Evolutionary conservation across 139 green algal genomes (phyloP), one percentile per base, ranked within the genome.

Genomic region (Closterium sp.): DNA sequence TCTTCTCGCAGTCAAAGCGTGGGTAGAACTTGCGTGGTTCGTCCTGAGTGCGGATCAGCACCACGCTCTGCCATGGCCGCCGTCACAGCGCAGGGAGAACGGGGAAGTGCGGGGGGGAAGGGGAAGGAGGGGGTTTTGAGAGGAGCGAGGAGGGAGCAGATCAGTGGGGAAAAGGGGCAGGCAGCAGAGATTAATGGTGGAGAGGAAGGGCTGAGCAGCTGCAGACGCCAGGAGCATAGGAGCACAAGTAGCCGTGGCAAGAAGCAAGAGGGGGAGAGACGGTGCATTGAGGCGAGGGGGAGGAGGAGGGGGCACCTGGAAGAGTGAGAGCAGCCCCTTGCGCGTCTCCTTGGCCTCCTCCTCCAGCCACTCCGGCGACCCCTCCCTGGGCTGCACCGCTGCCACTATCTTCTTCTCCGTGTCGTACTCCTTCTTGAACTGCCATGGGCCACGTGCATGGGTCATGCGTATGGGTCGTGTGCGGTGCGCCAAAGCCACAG

Each of bases 1-100:
- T 98, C 66, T 94, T 85, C 43, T 95, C 94, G 23, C 98, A 91
- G 84, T 94, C 89, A 91, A 99, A 97, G 88, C 97, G 84, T n/a
- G 95, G 95, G 89, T 96, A 93, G 88, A 96, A 95, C 38, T 85
- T 85, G 30, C 91, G 89, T 16, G 91, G 84, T 89, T 98, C 95
- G 12, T 97, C 93, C 0, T 91, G 85, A 86, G 98, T 96, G 25
- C 91, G 89, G 86, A 99, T 93, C 88, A 99, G 31, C 83, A 86
- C 83, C 83, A 86, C 83, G 28, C 30, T 86, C 83, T 86, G 83
- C 83, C 6, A 12, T 2, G 76, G 12, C 4, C 38, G 4, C 3
- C 21, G 8, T 10, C 38, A 66, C 21, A 23, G 38, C 21, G 38
- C 10, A 12, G 38, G 38, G 38, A 12, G 3, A 66, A 66, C 2